Base-by-base conservation (phyloP, 169 alveolate species). In the Amoebophrya sp. region DNA sequence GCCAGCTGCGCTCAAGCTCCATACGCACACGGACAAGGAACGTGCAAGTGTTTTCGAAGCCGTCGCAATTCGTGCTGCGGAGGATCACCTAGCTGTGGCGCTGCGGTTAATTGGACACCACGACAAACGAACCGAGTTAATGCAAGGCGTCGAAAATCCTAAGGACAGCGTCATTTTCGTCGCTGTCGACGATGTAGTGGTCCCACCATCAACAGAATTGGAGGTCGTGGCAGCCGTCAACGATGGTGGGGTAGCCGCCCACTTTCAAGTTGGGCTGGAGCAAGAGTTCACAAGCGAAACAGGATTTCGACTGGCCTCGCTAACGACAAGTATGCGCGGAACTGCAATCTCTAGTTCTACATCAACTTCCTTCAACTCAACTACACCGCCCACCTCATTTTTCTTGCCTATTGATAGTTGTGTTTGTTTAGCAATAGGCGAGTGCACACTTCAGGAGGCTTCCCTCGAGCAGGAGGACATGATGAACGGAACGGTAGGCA, bases 181-280 rank as follows among this genome's bases (percentile, higher is more conserved):
- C 36, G 83, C 83, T 29, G 83, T 36, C 39, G 83, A 65, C 33
- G 83, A 65, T 65, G 83, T 65, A 36, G 36, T 26, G 83, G 33
- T 65, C 10, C 2, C 2, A 26, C 26, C 2, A 18, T 1, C 33
- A 1, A 29, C 83, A 36, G 33, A 26, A 0, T 10, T 65, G 83
- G 83, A 65, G 33, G 83, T 65, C 10, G 2, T 65, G 12, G 83
- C 83, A 36, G 83, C 26, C 83, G 18, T 65, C 83, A 65, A 65
- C 83, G 83, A 65, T 6, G 83, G 83, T 36, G 83, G 83, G 38
- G 83, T 65, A 26, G 83, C 83, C 2, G 83, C 83, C 39, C 83
- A 65, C 33, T 65, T 65, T 18, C 83, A 65, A 36, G 83, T 65
- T 29, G 83, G 83, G 83, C 33, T 65, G 33, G 83, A 65, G 83